phyloP scores from a whole-genome alignment of 1,139 yeast species.

The Debaryomyces coudertii region DNA sequence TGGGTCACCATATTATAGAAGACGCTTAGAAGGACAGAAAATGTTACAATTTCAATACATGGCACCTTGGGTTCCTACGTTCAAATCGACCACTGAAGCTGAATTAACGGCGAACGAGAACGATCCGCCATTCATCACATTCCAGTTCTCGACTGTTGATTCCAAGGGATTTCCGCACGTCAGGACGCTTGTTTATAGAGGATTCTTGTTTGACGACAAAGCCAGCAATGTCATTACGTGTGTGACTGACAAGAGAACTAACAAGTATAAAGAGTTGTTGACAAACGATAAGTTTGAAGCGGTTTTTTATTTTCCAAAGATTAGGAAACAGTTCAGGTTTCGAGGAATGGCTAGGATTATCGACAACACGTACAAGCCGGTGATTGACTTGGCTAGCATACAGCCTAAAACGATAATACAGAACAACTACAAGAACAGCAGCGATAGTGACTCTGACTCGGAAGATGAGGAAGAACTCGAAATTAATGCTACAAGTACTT shows the following conservation, averaged over 20 bases:
- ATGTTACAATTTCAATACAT: constrained; percentile 47
- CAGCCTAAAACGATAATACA: constrained; percentile 23
- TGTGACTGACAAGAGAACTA: constrained; percentile 73
- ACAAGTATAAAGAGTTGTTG: constrained; percentile 57
- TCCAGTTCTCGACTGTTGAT: constrained; percentile 73
- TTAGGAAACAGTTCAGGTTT: constrained; percentile 70
- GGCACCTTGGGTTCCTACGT: constrained; percentile 76
- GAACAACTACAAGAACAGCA: constrained; percentile 15
- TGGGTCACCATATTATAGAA: background rate
- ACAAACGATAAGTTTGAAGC: constrained; percentile 66
- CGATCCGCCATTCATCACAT: constrained; percentile 53
- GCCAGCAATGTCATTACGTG: constrained; percentile 69
- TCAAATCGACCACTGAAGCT: constrained; percentile 51
- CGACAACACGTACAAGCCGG: constrained; percentile 38
- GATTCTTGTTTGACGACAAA: constrained; percentile 72
- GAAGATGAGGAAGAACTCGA: constrained; percentile 17
- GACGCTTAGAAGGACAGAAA: background rate
- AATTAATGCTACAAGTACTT: constrained; percentile 3
- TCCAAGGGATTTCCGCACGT: constrained; percentile 58
- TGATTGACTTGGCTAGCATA: constrained; percentile 34
- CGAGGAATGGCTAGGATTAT: constrained; percentile 63
- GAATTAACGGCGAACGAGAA: constrained; percentile 38
- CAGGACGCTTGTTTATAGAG: constrained; percentile 73
- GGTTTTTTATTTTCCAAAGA: constrained; percentile 67
- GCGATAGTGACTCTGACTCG: constrained; percentile 11